Evolutionary conservation across 192 early-diverging fungal species (phyloP).

Genomic region (Polychytrium aggregatum): DNA sequence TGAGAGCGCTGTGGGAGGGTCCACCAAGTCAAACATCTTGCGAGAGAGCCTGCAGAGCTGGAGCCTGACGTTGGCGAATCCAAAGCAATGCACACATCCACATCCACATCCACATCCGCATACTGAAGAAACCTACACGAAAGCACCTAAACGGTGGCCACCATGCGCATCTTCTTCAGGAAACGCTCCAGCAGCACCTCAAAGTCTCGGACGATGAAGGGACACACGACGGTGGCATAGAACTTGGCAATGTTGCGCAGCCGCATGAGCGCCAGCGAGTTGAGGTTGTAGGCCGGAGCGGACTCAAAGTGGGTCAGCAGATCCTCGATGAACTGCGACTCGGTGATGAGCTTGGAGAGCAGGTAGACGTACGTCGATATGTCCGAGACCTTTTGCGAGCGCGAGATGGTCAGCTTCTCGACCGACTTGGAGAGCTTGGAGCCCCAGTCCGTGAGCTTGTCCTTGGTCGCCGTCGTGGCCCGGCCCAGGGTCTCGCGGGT

Average conservation of each 20-base stretch:
- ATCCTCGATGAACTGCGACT: constrained; percentile 1
- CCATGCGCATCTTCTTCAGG: constrained; percentile 6
- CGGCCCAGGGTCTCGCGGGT: background rate
- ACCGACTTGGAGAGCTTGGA: constrained; percentile 12
- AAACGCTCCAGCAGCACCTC: constrained; percentile 12
- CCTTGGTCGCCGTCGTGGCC: background rate
- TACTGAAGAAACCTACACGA: too few species aligned
- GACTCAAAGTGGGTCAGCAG: constrained; percentile 6
- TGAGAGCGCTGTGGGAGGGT: too few species aligned
- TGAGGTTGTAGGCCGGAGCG: background rate
- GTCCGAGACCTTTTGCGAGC: constrained; percentile 6
- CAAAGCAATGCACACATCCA: too few species aligned
- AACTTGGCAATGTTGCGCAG: constrained; percentile 6
- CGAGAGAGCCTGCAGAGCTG: too few species aligned
- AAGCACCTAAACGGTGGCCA: constrained; percentile 1
- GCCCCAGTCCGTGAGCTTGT: constrained; percentile 8
- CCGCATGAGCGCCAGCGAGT: background rate
- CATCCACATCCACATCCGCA: too few species aligned
- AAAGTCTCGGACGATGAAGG: constrained; percentile 11
- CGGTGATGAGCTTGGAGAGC: constrained; percentile 2
- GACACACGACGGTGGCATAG: constrained; percentile 2
- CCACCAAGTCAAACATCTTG: too few species aligned
- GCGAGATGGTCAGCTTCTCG: constrained; percentile 14
- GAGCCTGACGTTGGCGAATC: too few species aligned
- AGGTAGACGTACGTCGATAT: constrained; percentile 7